phyloP scores from a whole-genome alignment of 257 asterid genomes.

The Ajuga chamaepitys region DNA sequence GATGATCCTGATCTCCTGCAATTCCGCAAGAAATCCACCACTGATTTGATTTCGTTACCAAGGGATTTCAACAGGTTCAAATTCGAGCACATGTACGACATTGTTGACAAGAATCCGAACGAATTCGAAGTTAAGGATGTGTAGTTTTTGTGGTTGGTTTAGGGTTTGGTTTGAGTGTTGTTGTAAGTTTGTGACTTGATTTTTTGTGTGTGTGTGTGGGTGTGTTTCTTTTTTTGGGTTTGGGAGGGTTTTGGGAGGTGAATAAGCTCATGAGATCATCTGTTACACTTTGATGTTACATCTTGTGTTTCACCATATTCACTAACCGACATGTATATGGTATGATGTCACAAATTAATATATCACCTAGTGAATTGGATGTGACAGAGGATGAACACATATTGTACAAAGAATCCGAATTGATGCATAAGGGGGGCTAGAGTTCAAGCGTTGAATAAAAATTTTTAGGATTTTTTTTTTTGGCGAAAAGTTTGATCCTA shows the following conservation, averaged over 20 bases:
- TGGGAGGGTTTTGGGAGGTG: background rate
- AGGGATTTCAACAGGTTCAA: conserved; percentile 43
- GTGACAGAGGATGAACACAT: too few relatives aligned
- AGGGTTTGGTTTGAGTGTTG: background rate
- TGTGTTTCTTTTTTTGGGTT: background rate
- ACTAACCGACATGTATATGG: too few relatives aligned
- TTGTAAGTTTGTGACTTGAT: background rate
- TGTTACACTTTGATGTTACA: too few relatives aligned
- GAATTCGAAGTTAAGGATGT: conserved; percentile 35
- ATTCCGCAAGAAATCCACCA: conserved; percentile 36
- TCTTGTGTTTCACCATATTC: too few relatives aligned
- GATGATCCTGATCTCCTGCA: conserved; percentile 38
- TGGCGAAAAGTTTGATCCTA: too few relatives aligned
- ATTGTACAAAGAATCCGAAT: too few relatives aligned
- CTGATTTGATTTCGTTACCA: conserved; percentile 45
- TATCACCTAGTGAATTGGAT: too few relatives aligned
- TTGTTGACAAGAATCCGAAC: conserved; percentile 43
- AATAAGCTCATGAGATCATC: too few relatives aligned
- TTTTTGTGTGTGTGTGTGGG: background rate
- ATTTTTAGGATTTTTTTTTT: too few relatives aligned
- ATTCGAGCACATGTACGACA: conserved; percentile 46
- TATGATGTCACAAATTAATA: too few relatives aligned
- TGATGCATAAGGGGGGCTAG: too few relatives aligned
- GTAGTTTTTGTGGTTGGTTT: background rate
- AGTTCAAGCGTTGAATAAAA: too few relatives aligned